A percentile compares a stretch with the other conserved stretches of the same genome.
These are phyloP conservation scores for Vitis hybrid DNA, from an alignment of 177 flowering plant genomes.

Conservation along the genomic window DNA sequence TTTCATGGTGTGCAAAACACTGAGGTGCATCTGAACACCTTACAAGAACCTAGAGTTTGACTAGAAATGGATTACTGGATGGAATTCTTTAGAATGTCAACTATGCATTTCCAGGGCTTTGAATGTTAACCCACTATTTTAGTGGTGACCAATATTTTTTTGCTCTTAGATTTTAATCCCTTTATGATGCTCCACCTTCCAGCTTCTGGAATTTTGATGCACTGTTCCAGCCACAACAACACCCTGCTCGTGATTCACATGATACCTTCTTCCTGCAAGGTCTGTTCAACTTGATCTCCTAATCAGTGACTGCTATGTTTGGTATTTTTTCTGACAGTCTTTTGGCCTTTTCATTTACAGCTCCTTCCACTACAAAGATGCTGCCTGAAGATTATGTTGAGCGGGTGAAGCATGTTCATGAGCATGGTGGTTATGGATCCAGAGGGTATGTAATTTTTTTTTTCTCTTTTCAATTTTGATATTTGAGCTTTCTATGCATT, in stretches of 20 bases:
- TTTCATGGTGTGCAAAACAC: neutral
- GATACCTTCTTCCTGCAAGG: constrained; percentile 92
- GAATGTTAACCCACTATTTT: neutral
- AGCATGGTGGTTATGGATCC: constrained; percentile 91
- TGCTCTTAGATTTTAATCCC: neutral
- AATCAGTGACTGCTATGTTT: neutral
- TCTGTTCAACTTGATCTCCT: constrained; percentile 17
- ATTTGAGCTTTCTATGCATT: too few relatives aligned
- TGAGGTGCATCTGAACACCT: neutral
- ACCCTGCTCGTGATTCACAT: constrained; percentile 99
- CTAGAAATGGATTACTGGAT: neutral
- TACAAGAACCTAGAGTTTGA: neutral
- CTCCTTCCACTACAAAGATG: constrained; percentile 68
- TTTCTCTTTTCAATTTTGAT: constrained; percentile 1
- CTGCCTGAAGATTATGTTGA: constrained; percentile 96
- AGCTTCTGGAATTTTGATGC: constrained; percentile 99
- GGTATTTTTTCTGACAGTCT: constrained; percentile 5
- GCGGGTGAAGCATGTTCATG: constrained; percentile 81
- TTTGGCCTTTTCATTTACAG: constrained; percentile 29
- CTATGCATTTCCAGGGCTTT: neutral
- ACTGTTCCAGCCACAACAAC: constrained; percentile 97
- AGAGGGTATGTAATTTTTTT: constrained; percentile 59
- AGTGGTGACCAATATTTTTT: neutral
- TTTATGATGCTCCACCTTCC: constrained; percentile 20
- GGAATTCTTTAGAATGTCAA: neutral